These are phyloP conservation scores for Saccharomycopsis synnaedendra DNA, from an alignment of 805 yeast genomes.

Conservation along the genomic window DNA sequence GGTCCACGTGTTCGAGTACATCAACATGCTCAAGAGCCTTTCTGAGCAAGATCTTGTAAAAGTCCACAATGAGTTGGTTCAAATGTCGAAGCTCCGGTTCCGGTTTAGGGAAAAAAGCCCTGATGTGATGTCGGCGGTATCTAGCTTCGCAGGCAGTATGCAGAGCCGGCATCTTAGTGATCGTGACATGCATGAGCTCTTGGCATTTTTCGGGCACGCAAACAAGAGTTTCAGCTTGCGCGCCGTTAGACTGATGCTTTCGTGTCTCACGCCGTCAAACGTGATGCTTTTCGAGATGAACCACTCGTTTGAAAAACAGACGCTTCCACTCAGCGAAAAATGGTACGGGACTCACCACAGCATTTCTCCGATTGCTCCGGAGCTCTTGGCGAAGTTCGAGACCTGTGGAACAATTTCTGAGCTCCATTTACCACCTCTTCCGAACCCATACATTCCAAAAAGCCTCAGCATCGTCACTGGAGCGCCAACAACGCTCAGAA, in stretches of 20 bases:
- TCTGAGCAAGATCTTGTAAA: slow-evolving; percentile 55
- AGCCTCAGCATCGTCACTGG: slow-evolving; percentile 52
- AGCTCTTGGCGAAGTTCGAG: slow-evolving; percentile 26
- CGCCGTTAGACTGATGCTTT: slow-evolving; percentile 27
- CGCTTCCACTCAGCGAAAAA: slow-evolving; percentile 41
- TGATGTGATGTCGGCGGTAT: slow-evolving; percentile 57
- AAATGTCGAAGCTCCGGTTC: slow-evolving; percentile 58
- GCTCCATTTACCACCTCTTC: slow-evolving; percentile 41
- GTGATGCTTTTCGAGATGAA: slow-evolving; percentile 46
- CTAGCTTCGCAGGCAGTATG: slow-evolving; percentile 48
- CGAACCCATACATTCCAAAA: slow-evolving; percentile 76
- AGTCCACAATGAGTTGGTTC: slow-evolving; percentile 68
- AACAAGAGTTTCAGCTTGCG: slow-evolving; percentile 33
- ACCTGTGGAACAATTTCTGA: slow-evolving; percentile 24
- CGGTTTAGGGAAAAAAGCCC: slow-evolving; percentile 70
- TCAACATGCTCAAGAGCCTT: slow-evolving; percentile 35
- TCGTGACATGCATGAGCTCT: slow-evolving; percentile 1
- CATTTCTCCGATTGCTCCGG: slow-evolving; percentile 31
- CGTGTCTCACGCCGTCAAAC: slow-evolving; percentile 43
- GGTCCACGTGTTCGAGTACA: slow-evolving; percentile 56
- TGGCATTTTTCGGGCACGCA: slow-evolving; percentile 2
- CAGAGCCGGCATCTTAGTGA: slow-evolving; percentile 28
- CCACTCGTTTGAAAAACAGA: slow-evolving; percentile 38
- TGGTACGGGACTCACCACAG: slow-evolving; percentile 90
- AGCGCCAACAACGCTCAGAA: not conserved